Evolutionary conservation across 768 basidiomycete species (phyloP), one percentile per base, ranked within the genome.

Genomic region (Hemileccinum impolitum): DNA sequence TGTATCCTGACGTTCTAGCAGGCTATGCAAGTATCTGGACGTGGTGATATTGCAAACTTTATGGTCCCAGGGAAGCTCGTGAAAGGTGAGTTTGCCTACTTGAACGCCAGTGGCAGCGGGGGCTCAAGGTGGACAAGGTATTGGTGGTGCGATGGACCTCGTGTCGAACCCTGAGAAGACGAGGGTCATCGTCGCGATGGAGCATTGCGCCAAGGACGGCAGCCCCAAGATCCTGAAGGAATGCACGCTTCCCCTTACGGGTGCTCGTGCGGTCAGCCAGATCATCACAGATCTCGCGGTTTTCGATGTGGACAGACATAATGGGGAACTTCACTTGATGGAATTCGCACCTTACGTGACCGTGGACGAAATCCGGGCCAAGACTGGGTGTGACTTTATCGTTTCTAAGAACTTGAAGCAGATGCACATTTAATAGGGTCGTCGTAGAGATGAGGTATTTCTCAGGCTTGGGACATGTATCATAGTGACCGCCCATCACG

Each of bases 51-150:
- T 57, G 94, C 94, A 53, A 95, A 95, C 73, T 97, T 90, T 66
- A 96, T 95, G 93, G 90, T 96, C 57, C 94, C 92, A 6, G 90
- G 92, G 15, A 94, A 95, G 72, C 80, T 90, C 68, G 77, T 90
- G 39, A 89, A 87, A 75, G 85, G 85, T 79, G 46, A 44, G 47
- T 34, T n/a, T 18, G 51, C 31, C 53, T 36, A 14, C 30, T 37
- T 39, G 26, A 49, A 39, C 14, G 38, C 14, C n/a, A 7, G 13
- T 60, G 26, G 40, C 41, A n/a, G 18, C 18, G 32, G 14, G 32
- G 12, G 84, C 94, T 41, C 23, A 43, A 35, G 34, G 36, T 50
- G 47, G 30, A 48, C 63, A 65, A 86, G 90, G 90, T 39, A 93
- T 95, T 65, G 93, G 93, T 13, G 93, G 94, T 45, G 92, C 93